These are phyloP conservation scores for Tricholoma furcatifolium DNA, from an alignment of 768 basidiomycete genomes.

Conservation along the genomic window DNA sequence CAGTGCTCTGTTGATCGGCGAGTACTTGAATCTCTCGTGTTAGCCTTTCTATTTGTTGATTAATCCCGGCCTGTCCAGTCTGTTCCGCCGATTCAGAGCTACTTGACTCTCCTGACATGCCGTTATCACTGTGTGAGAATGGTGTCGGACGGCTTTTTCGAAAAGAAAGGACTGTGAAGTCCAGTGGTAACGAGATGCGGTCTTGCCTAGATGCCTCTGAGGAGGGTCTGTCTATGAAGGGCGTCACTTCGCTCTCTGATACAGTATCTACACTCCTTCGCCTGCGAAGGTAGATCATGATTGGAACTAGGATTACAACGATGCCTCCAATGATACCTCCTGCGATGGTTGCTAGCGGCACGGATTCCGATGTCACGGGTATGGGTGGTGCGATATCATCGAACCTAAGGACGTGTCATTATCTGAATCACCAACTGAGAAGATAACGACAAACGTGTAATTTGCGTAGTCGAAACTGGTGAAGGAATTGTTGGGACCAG, in stretches of 20 bases:
- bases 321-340: slow-evolving; percentile 12
- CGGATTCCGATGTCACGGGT: not conserved
- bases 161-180: not conserved
- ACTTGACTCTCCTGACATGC: not conserved
- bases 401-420: not conserved
- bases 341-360: slow-evolving; percentile 5
- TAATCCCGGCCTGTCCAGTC: slow-evolving; percentile 5
- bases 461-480: slow-evolving; percentile 41
- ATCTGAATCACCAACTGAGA: not conserved
- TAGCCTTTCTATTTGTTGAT: slow-evolving; percentile 1
- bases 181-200: not conserved
- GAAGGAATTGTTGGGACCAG: slow-evolving; percentile 29
- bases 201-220: not conserved
- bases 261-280: not conserved
- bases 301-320: not conserved
- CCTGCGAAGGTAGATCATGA: slow-evolving; percentile 8
- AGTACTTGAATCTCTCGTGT: slow-evolving; percentile 7
- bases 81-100: not conserved
- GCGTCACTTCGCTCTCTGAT: not conserved
- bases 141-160: not conserved
- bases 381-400: not conserved
- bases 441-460: slow-evolving; percentile 35
- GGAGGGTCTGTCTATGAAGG: not conserved
- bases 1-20: not conserved
- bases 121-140: not conserved